These are phyloP conservation scores for Dicorynia guianensis DNA, from an alignment of 306 rosid species.

Conservation along the genomic window DNA sequence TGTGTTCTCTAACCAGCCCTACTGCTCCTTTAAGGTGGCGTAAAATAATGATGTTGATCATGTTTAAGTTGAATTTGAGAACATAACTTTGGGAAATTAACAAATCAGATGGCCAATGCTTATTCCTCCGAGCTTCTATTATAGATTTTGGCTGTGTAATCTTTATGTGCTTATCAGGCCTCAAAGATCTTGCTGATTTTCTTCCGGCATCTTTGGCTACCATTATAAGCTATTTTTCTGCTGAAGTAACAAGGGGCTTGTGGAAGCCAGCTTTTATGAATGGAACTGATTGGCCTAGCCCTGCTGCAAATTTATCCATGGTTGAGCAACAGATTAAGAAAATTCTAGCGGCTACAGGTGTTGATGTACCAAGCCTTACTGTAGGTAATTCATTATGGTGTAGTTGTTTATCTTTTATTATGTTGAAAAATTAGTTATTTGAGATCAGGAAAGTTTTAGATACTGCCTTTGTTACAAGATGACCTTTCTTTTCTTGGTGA, in stretches of 20 bases:
- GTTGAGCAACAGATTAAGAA: conserved; percentile 88
- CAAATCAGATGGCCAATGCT: conserved; percentile 3
- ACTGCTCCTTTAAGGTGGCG: conserved; percentile 18
- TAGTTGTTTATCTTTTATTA: conserved; percentile 3
- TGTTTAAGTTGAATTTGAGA: conserved; percentile 3
- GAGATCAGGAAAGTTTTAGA: conserved; percentile 10
- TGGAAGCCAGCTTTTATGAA: conserved; percentile 98
- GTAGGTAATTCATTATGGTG: conserved; percentile 61
- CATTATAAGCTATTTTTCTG: conserved; percentile 85
- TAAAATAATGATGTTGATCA: conserved; percentile 7
- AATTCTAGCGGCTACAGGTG: conserved; percentile 87
- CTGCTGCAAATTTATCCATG: conserved; percentile 84
- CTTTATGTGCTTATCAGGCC: conserved; percentile 61
- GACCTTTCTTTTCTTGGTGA: conserved; percentile 11
- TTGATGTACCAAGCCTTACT: conserved; percentile 91
- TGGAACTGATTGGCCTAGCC: conserved; percentile 99
- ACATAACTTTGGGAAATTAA: conserved; percentile 19
- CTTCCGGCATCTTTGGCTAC: conserved; percentile 92
- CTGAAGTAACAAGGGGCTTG: conserved; percentile 94
- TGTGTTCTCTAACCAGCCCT: conserved; percentile 1
- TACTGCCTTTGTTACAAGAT: conserved; percentile 14
- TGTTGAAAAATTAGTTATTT: conserved; percentile 7
- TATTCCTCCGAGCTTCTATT: conserved; percentile 19
- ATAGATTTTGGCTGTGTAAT: conserved; percentile 36
- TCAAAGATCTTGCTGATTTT: conserved; percentile 90